Base-by-base conservation (phyloP, 345 rosid species). In the Heritiera littoralis region DNA sequence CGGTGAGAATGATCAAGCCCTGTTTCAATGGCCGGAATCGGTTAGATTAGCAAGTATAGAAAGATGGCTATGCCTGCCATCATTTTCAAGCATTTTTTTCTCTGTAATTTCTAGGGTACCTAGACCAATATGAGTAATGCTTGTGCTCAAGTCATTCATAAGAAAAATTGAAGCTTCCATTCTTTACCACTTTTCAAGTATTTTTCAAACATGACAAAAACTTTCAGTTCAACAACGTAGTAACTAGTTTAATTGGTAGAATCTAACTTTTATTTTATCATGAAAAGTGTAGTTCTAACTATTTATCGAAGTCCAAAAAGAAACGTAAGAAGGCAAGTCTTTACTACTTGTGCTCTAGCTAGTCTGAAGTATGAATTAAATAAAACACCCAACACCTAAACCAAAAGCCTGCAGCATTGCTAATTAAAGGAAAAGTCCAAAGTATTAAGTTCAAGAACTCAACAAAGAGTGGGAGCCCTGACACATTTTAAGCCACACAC, bases 1-100 rank as follows among this genome's bases (percentile, higher is more conserved):
- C 79, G 3, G 97, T 89, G 55, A 96, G 98, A 46, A 94, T 48
- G 48, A 96, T 82, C 87, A 96, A 80, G 6, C 99, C 99, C 99
- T 94, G 95, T 52, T 74, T 12, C 67, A 66, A 59, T 15, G 13
- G 59, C 23, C 18, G 43, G 12, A 14, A 49, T 56, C 40, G n/a
- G 18, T 74, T 56, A 46, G 77, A 61, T 43, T 13, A 12, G 5
- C 35, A 12, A 17, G 7, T 54, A 17, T 38, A 7, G 7, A 12
- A 12, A 13, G 55, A 3, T 51, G 5, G 45, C 45, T 43, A 43
- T 43, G 45, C 7, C 40, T 30, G 65, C 2, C 3, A n/a, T 41
- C 14, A 9, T 67, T 40, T 43, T 43, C 8, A 10, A 67, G 46
- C 68, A 6, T 64, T 60, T 60, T 59, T n/a, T 20, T 60, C 7